Percentiles rank a stretch among this genome's conserved stretches.
These are phyloP conservation scores for Pleurotus tuber-regium DNA, from an alignment of 768 basidiomycete genomes.

Conservation along the genomic window DNA sequence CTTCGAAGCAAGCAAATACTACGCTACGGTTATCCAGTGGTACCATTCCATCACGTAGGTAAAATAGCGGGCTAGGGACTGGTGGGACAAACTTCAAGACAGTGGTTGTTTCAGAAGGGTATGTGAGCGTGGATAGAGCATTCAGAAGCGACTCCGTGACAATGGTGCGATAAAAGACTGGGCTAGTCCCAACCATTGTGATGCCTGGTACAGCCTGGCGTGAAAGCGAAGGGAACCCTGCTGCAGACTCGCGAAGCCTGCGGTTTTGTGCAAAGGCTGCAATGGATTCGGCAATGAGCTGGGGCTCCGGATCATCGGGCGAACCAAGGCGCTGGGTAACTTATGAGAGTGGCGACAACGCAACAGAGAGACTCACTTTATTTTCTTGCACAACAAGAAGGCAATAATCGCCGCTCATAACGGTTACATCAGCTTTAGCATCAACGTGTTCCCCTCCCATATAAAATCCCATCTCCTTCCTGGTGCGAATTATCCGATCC, in stretches of 20 bases:
- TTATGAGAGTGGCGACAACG: background rate
- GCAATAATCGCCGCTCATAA: conserved; percentile 17
- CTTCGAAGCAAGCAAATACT: conserved; percentile 27
- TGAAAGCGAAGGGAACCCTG: conserved; percentile 15
- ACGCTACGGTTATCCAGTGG: conserved; percentile 24
- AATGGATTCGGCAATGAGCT: conserved; percentile 29
- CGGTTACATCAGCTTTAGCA: conserved; percentile 23
- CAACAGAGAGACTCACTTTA: conserved; percentile 14
- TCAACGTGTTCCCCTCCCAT: conserved; percentile 20
- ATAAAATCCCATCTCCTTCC: conserved; percentile 18
- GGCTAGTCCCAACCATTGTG: conserved; percentile 24
- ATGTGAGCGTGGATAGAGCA: conserved; percentile 15
- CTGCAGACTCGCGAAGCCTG: conserved; percentile 7
- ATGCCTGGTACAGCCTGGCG: conserved; percentile 24
- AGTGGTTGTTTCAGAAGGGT: conserved; percentile 11
- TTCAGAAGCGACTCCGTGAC: background rate
- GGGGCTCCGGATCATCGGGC: conserved; percentile 24
- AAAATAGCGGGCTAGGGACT: conserved; percentile 16
- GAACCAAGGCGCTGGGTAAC: conserved; percentile 1
- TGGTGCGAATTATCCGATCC: conserved; percentile 12
- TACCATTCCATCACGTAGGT: conserved; percentile 26
- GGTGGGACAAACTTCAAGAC: conserved; percentile 8
- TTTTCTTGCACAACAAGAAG: conserved; percentile 27
- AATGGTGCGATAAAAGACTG: no score
- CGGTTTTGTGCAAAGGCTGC: conserved; percentile 30